Conservation (phyloP, 768 basidiomycete genomes). For the Clavaria fumosa region DNA sequence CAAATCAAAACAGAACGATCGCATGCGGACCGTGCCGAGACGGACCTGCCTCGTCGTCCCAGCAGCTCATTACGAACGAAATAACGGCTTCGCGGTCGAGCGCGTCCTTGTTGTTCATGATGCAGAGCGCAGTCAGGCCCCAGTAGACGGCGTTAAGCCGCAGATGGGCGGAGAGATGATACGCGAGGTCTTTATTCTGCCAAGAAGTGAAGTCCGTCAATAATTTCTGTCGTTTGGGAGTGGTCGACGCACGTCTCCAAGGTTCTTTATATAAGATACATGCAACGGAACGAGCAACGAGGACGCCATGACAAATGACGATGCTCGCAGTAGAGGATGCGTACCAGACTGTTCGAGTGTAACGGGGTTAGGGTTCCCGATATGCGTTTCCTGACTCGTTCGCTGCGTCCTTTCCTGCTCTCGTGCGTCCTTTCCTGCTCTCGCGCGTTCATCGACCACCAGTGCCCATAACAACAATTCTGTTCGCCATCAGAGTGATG, state of each 20-base stretch:
- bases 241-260: constrained; percentile 41
- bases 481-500: constrained; percentile 25
- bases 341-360: constrained; percentile 22
- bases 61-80: constrained; percentile 84
- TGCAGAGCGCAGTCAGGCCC: constrained; percentile 77
- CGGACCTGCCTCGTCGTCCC: constrained; percentile 78
- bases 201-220: constrained; percentile 14
- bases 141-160: constrained; percentile 95
- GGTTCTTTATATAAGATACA: constrained; percentile 58
- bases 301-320: too few relatives aligned
- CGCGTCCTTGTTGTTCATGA: constrained; percentile 68
- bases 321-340: too few relatives aligned
- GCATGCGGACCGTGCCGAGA: too few relatives aligned
- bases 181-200: constrained; percentile 73
- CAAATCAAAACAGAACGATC: constrained; percentile 1
- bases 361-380: constrained; percentile 20
- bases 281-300: constrained; percentile 42
- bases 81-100: constrained; percentile 76
- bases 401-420: too few relatives aligned
- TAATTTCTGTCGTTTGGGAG: neutral
- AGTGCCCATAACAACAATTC: too few relatives aligned
- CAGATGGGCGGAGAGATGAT: constrained; percentile 85
- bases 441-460: too few relatives aligned
- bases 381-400: constrained; percentile 22
- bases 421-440: too few relatives aligned